Base-by-base conservation (phyloP, 2,329 filamentous ascomycete genomes). In the Alternaria triticimaculans region DNA sequence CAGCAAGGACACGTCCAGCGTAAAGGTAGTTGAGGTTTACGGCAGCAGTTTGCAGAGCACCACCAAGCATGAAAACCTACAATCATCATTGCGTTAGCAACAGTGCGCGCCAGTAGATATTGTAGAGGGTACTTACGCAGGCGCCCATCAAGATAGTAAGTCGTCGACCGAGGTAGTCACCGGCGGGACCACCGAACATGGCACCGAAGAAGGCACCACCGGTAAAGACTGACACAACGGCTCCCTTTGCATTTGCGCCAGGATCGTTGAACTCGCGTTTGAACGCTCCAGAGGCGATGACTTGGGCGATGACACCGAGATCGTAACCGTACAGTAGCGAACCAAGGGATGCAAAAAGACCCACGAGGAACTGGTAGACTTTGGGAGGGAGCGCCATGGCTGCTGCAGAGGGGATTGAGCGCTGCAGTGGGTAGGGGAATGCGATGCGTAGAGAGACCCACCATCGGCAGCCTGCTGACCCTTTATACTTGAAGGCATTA, bases 141-240 rank as follows among this genome's bases (percentile, higher is more conserved):
- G 88, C 86, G n/a, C 92, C 92, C 26, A 91, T 80, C 51, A 91
- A 79, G 69, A 95, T 95, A 3, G 92, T 94, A 77, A 83, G 82
- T 76, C 90, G 88, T 69, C 92, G 87, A 46, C 92, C 92, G 3
- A 93, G 79, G 60, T 76, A 82, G 76, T 94, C 88, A 66, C 89
- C 89, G 37, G 82, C 71, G 2, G 87, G 85, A 63, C 92, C 92
- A 43, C 89, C 91, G 37, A 88, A 80, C 30, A 82, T 82, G 25
- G 91, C 88, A 9, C 91, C 91, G 67, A 91, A 86, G 80, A 93
- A 93, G 21, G 91, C 91, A 48, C 92, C 88, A 3, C 86, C 90
- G 0, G 92, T 95, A 78, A 95, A 94, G 63, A 94, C 85, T 1
- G 90, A 92, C 1, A 94, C 92, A 0, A 93, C 90, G 4, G 90